phyloP scores from a whole-genome alignment of 345 rosid species.

The Cardamine chenopodiifolia region DNA sequence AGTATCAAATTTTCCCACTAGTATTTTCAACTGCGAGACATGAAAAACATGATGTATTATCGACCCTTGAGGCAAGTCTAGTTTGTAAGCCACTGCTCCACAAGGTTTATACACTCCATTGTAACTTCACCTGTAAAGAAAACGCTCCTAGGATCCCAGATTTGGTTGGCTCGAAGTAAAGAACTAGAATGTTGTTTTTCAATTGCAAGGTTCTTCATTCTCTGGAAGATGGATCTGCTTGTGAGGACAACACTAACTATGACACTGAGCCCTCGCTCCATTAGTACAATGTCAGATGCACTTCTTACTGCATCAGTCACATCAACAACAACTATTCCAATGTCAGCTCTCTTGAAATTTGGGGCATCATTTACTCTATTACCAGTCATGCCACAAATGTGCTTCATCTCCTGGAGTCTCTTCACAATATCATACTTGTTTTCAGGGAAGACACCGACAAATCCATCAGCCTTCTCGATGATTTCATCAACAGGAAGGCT shows the following conservation, averaged over 20 bases:
- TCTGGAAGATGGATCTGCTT: conserved; percentile 91
- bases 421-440: conserved; percentile 94
- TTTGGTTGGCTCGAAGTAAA: no score
- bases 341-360: conserved; percentile 89
- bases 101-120: no score
- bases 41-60: no score
- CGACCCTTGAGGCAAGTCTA: no score
- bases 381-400: conserved; percentile 98
- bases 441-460: conserved; percentile 94
- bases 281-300: conserved; percentile 91
- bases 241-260: conserved; percentile 92
- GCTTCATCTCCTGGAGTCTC: conserved; percentile 83
- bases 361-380: conserved; percentile 99
- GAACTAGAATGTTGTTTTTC: conserved; percentile 7
- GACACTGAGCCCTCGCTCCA: conserved; percentile 94
- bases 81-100: no score
- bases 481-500: conserved; percentile 76
- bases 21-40: no score
- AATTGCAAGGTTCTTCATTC: conserved; percentile 99
- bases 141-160: no score
- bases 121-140: no score
- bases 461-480: conserved; percentile 94
- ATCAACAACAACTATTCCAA: conserved; percentile 96
- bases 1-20: no score
- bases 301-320: conserved; percentile 94